A percentile compares a stretch with the other conserved stretches of the same genome.
phyloP scores from a whole-genome alignment of 108 stramenopile species.

The Stephanodiscus minutulus region DNA sequence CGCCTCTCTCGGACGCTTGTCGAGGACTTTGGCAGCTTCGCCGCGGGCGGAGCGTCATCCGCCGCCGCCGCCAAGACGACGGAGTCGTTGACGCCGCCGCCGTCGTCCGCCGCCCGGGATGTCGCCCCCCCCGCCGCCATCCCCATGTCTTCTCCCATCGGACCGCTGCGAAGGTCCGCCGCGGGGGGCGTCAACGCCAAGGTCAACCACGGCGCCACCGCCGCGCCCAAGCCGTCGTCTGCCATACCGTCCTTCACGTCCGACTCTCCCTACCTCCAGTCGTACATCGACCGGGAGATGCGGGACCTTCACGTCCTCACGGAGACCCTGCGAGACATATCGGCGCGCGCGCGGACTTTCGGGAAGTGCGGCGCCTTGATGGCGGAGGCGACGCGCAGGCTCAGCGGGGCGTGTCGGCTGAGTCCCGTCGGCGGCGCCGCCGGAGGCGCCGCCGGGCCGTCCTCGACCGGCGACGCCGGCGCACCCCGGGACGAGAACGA shows the following conservation, averaged over 20 bases:
- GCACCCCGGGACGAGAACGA: conserved; percentile 20
- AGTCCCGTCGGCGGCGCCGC: conserved; percentile 28
- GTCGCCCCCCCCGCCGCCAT: neutral
- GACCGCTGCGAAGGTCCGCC: neutral
- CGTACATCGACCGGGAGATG: conserved; percentile 82
- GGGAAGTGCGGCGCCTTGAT: conserved; percentile 81
- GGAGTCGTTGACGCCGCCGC: neutral
- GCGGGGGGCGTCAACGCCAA: too few relatives aligned
- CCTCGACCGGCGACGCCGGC: neutral
- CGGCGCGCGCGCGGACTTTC: conserved; percentile 77
- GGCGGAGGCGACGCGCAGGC: conserved; percentile 80
- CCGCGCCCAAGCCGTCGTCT: conserved; percentile 7
- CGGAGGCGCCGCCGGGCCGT: neutral
- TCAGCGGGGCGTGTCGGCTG: conserved; percentile 71
- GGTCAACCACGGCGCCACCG: neutral
- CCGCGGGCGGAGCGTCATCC: neutral
- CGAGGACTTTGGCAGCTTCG: neutral
- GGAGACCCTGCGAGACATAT: conserved; percentile 77
- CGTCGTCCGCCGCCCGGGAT: neutral
- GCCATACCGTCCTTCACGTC: conserved; percentile 71
- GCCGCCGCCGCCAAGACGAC: neutral
- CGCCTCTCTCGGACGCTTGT: neutral
- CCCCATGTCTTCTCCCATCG: neutral
- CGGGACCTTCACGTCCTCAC: conserved; percentile 65
- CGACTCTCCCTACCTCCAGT: conserved; percentile 82